Percentiles rank a stretch among this genome's conserved stretches.
These are phyloP conservation scores for Acorus calamus DNA, from an alignment of 106 monocot genomes.

Conservation along the genomic window DNA sequence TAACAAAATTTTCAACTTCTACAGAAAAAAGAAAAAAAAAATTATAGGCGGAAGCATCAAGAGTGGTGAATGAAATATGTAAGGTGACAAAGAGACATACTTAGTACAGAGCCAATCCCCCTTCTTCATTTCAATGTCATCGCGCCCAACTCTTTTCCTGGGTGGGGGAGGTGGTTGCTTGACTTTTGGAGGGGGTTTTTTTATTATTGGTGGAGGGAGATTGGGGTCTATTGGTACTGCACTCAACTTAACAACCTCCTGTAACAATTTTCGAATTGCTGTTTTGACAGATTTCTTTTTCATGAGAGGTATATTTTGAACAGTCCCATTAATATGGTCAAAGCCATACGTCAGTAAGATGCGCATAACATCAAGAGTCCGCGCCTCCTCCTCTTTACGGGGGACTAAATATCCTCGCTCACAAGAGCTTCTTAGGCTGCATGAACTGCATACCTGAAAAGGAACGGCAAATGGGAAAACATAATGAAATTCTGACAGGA, in stretches of 20 bases:
- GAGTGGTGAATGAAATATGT: too few relatives aligned
- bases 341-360: conserved; percentile 77
- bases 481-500: too few relatives aligned
- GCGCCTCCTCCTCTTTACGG: conserved; percentile 85
- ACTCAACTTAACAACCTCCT: conserved; percentile 77
- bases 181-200: conserved; percentile 74
- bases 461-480: conserved; percentile 2
- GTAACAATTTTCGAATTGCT: conserved; percentile 73
- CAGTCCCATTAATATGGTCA: conserved; percentile 64
- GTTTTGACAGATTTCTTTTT: conserved; percentile 78
- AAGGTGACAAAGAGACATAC: too few relatives aligned
- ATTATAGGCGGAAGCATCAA: too few relatives aligned
- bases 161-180: conserved; percentile 94
- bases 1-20: too few relatives aligned
- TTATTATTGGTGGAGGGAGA: conserved; percentile 76
- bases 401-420: conserved; percentile 76
- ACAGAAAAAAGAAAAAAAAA: too few relatives aligned
- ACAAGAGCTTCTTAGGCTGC: conserved; percentile 75
- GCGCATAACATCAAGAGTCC: conserved; percentile 89
- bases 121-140: too few relatives aligned
- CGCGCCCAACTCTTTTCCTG: too few relatives aligned
- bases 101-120: too few relatives aligned
- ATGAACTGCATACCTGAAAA: conserved; percentile 93
- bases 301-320: conserved; percentile 70
- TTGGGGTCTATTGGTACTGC: conserved; percentile 92